A percentile compares a stretch with the other conserved stretches of the same genome.
Evolutionary conservation across 371 early-diverging fungal species (phyloP).

Genomic region (Circinella umbellata): DNA sequence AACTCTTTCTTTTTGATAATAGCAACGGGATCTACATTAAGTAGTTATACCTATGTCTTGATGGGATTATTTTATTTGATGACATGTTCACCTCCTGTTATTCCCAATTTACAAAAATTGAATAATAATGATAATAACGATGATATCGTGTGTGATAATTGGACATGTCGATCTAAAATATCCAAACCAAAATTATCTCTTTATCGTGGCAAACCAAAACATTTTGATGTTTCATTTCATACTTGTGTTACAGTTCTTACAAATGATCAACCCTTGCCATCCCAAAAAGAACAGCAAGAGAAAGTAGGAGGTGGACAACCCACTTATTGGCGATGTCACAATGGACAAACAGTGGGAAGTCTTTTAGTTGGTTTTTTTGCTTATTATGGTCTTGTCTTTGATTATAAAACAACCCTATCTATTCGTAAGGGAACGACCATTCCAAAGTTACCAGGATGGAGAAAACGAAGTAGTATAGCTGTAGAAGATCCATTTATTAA

Average conservation of each 20-base stretch:
- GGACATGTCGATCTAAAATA: neutral
- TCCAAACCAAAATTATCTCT: neutral
- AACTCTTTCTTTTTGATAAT: neutral
- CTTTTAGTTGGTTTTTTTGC: conserved; percentile 15
- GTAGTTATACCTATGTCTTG: conserved; percentile 25
- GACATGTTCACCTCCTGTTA: conserved; percentile 14
- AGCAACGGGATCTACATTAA: conserved; percentile 21
- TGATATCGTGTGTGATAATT: neutral
- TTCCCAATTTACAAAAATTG: conserved; percentile 21
- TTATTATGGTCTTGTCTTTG: conserved; percentile 4
- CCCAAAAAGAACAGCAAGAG: neutral
- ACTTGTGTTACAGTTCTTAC: conserved; percentile 5
- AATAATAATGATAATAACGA: neutral
- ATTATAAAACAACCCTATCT: neutral
- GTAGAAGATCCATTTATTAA: conserved; percentile 25
- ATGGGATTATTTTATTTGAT: conserved; percentile 25
- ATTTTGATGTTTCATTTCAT: conserved; percentile 13
- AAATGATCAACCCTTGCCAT: no score
- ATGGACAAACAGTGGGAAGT: neutral
- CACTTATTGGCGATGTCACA: neutral
- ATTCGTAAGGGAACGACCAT: neutral
- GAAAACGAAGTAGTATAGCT: conserved; percentile 1
- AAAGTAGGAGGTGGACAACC: neutral
- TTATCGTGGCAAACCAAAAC: neutral
- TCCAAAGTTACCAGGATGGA: neutral